These are phyloP conservation scores for Aspergillus fijiensis DNA, from an alignment of 2,329 filamentous ascomycete species.

Conservation along the genomic window DNA sequence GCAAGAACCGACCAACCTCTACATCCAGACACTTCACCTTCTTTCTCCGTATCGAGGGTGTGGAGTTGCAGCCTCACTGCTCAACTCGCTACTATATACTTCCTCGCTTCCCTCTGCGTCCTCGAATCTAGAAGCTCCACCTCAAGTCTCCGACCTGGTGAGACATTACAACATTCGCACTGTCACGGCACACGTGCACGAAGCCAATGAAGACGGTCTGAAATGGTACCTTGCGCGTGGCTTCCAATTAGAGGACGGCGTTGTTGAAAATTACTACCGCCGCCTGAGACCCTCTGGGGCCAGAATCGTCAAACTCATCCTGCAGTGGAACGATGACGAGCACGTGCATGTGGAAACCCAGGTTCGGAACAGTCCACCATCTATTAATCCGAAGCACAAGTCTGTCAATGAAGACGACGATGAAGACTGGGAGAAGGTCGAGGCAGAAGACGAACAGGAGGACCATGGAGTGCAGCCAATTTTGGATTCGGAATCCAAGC, in stretches of 20 bases:
- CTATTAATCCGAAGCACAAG: not conserved
- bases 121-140: constrained; percentile 10
- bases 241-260: constrained; percentile 52
- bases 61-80: constrained; percentile 57
- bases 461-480: constrained; percentile 34
- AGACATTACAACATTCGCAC: constrained; percentile 51
- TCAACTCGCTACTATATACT: constrained; percentile 45
- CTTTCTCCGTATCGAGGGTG: constrained; percentile 59
- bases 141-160: constrained; percentile 38
- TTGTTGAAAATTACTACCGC: constrained; percentile 59
- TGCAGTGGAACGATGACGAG: constrained; percentile 31
- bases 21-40: constrained; percentile 61
- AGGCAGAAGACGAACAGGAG: constrained; percentile 36
- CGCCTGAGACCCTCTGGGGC: constrained; percentile 58
- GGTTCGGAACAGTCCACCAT: not conserved
- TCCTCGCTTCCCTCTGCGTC: constrained; percentile 10
- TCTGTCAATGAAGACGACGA: constrained; percentile 26
- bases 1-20: constrained; percentile 47
- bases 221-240: constrained; percentile 61
- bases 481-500: constrained; percentile 37
- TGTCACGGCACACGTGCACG: constrained; percentile 65
- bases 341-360: constrained; percentile 1
- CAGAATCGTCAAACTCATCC: constrained; percentile 47
- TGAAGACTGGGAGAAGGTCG: constrained; percentile 46
- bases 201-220: constrained; percentile 59